phyloP scores from a whole-genome alignment of 108 stramenopile species.

The Stephanodiscus minutulus region DNA sequence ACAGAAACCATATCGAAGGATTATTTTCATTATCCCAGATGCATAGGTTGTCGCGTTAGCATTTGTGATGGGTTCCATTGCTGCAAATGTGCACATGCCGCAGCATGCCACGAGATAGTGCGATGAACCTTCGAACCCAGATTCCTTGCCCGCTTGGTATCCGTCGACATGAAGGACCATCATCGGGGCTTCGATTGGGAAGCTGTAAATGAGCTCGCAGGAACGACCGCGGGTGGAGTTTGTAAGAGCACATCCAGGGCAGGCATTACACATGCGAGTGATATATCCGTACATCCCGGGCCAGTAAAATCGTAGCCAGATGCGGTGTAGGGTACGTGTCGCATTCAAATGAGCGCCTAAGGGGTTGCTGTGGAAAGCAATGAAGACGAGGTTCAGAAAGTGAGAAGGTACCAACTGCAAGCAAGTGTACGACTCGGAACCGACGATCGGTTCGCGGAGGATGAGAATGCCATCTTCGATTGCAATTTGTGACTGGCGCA shows the following conservation, averaged over 20 bases:
- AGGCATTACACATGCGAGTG: neutral
- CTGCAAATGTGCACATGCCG: constrained; percentile 5
- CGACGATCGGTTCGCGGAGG: neutral
- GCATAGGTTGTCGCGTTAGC: neutral
- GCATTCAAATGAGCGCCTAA: neutral
- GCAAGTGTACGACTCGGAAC: neutral
- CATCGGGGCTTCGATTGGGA: neutral
- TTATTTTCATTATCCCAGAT: constrained; percentile 13
- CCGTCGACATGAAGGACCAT: constrained; percentile 11
- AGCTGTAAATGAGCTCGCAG: neutral
- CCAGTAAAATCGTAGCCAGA: neutral
- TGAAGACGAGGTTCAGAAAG: neutral
- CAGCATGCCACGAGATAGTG: neutral
- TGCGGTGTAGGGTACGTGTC: neutral
- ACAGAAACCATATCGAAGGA: no score
- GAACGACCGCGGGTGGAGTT: neutral
- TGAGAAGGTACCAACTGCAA: neutral
- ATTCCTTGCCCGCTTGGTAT: constrained; percentile 13
- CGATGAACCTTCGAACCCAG: neutral
- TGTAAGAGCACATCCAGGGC: neutral
- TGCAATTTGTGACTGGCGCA: neutral
- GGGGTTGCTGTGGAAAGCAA: neutral
- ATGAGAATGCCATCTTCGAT: neutral
- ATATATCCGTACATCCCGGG: neutral
- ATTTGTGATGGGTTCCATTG: neutral